Percentiles rank a stretch among this genome's conserved stretches.
Conservation (phyloP, 495 filamentous ascomycete species). For the Penicillium steckii region DNA sequence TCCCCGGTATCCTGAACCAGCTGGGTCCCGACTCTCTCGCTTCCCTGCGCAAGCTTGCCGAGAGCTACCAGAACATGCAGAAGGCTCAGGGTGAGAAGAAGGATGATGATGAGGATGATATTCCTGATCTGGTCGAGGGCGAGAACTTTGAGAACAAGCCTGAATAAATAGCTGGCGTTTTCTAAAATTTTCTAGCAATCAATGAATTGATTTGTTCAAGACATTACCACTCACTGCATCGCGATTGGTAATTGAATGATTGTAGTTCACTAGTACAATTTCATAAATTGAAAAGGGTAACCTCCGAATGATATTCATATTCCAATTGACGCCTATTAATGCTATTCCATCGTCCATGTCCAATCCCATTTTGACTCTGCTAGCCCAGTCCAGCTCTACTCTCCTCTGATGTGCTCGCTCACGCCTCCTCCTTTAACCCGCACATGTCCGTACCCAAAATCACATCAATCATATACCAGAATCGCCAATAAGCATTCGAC, state of each 20-base stretch:
- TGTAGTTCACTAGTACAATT: no score
- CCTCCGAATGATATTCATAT: no score
- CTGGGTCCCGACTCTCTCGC: slow-evolving; percentile 97
- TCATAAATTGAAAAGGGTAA: no score
- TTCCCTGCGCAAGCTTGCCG: slow-evolving; percentile 93
- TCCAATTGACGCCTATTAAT: slow-evolving; percentile 13
- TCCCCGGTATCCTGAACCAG: slow-evolving; percentile 99
- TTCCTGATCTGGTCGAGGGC: slow-evolving; percentile 92
- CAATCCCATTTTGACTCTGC: background rate
- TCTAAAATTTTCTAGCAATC: background rate
- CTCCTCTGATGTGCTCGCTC: slow-evolving; percentile 2
- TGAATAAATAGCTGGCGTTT: slow-evolving; percentile 58
- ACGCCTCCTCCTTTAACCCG: slow-evolving; percentile 50
- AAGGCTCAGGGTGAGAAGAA: slow-evolving; percentile 82
- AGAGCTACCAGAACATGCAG: slow-evolving; percentile 99
- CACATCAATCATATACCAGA: slow-evolving; percentile 50
- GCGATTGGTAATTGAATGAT: no score
- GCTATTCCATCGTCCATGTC: background rate
- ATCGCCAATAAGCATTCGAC: slow-evolving; percentile 76
- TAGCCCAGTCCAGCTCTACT: background rate
- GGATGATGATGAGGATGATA: slow-evolving; percentile 80
- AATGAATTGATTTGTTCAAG: no score
- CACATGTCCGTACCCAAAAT: slow-evolving; percentile 50
- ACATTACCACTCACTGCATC: no score
- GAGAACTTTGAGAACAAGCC: slow-evolving; percentile 97